phyloP scores from a whole-genome alignment of 73 alveolate species.

The Uronychia setigera region DNA sequence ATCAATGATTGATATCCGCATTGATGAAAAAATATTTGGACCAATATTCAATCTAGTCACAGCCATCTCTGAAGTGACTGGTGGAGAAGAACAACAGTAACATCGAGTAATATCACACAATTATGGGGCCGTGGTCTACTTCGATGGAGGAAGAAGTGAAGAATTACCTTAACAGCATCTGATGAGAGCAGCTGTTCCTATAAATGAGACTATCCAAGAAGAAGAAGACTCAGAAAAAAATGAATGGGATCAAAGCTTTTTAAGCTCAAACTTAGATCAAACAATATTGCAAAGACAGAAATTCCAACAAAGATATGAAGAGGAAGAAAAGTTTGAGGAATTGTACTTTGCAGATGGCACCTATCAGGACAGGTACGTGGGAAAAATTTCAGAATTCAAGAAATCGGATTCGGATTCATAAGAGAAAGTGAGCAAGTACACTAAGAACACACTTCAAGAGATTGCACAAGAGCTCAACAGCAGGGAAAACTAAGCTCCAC shows the following conservation, averaged over 20 bases:
- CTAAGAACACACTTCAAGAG: not conserved
- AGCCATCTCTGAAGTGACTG: not conserved
- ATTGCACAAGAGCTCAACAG: not conserved
- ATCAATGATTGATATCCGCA: not conserved
- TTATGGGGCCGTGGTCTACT: not conserved
- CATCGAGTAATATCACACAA: not conserved
- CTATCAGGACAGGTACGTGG: not conserved
- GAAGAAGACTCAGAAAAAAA: not conserved
- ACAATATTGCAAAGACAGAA: not conserved
- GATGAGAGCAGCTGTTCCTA: no score
- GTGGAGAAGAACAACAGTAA: not conserved
- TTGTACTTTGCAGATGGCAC: constrained; percentile 6
- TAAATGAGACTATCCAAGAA: not conserved
- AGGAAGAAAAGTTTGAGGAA: not conserved
- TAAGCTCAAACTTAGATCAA: no score
- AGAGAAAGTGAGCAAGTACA: not conserved
- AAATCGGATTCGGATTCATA: not conserved
- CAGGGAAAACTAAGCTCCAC: not conserved
- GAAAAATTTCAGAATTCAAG: not conserved
- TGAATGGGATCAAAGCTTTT: not conserved
- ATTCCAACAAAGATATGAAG: not conserved
- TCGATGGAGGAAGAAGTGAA: not conserved
- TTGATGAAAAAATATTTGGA: not conserved
- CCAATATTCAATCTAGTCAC: not conserved
- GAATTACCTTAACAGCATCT: no score